Evolutionary conservation across 495 filamentous ascomycete genomes (phyloP).

Genomic region (Entonaema liquescens): DNA sequence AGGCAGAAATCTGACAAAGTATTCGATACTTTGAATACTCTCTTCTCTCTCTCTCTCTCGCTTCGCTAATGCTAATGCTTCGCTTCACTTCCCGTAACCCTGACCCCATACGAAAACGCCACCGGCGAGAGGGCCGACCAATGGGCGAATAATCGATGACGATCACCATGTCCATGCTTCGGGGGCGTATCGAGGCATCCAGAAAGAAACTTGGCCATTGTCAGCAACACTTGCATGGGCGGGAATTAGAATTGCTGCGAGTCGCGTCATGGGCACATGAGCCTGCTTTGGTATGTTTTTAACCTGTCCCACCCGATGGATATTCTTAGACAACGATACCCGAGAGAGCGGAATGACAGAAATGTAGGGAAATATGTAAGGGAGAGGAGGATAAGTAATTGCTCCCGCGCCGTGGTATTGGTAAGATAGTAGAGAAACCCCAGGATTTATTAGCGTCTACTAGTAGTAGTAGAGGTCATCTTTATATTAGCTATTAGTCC

Average conservation of each 20-base stretch:
- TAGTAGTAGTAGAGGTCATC: background rate
- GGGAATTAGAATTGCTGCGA: background rate
- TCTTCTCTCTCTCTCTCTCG: too few relatives aligned
- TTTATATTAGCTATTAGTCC: background rate
- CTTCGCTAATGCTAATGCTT: too few relatives aligned
- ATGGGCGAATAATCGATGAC: conserved; percentile 22
- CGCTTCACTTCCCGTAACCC: background rate
- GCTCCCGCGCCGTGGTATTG: conserved; percentile 6
- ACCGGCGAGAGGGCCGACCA: conserved; percentile 17
- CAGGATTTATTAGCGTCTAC: conserved; percentile 17
- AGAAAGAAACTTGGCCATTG: conserved; percentile 19
- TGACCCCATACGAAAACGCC: conserved; percentile 11
- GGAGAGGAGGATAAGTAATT: conserved; percentile 16
- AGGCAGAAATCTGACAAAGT: conserved; percentile 7
- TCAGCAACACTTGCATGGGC: background rate
- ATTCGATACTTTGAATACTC: conserved; percentile 25
- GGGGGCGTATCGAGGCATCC: background rate
- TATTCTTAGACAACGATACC: background rate
- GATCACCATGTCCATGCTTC: conserved; percentile 3
- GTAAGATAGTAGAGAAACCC: background rate
- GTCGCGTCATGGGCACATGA: conserved; percentile 19
- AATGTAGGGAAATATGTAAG: background rate
- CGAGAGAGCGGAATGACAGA: background rate
- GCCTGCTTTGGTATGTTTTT: conserved; percentile 17
- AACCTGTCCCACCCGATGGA: background rate